A percentile compares a stretch with the other conserved stretches of the same genome.
These are phyloP conservation scores for Trichoderma sp. DNA, from an alignment of 2,329 filamentous ascomycete genomes.

Conservation along the genomic window DNA sequence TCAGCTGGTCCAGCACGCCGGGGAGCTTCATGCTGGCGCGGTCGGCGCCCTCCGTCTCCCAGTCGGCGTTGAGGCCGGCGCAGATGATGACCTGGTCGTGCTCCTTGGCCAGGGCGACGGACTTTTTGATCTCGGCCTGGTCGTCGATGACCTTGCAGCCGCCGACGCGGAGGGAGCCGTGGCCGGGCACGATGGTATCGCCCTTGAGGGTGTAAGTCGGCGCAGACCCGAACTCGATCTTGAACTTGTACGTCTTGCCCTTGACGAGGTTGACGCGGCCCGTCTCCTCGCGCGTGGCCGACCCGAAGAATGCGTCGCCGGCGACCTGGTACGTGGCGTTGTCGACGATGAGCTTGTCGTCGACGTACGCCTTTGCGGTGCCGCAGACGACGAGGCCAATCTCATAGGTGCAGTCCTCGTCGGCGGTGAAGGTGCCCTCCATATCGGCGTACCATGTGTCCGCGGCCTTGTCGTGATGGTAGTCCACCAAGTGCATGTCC, in stretches of 20 bases:
- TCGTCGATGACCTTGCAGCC: slow-evolving; percentile 56
- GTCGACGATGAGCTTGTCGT: slow-evolving; percentile 61
- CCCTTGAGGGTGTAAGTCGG: slow-evolving; percentile 54
- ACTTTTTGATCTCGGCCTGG: slow-evolving; percentile 59
- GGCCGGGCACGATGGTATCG: slow-evolving; percentile 51
- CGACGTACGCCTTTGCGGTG: slow-evolving; percentile 62
- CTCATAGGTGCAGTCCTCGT: slow-evolving; percentile 60
- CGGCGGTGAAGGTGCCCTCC: slow-evolving; percentile 57
- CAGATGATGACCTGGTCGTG: slow-evolving; percentile 77
- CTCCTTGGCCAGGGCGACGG: slow-evolving; percentile 63
- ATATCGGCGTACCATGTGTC: slow-evolving; percentile 59
- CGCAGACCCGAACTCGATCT: slow-evolving; percentile 58
- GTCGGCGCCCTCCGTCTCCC: slow-evolving; percentile 77
- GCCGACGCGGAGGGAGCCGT: slow-evolving; percentile 61
- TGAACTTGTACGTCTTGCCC: slow-evolving; percentile 56
- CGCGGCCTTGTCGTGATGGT: slow-evolving; percentile 51
- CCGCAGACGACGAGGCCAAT: slow-evolving; percentile 65
- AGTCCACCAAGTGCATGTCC: slow-evolving; percentile 49
- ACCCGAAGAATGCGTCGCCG: slow-evolving; percentile 63
- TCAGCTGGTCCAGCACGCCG: slow-evolving; percentile 66
- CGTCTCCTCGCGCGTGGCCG: slow-evolving; percentile 61
- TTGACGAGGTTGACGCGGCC: slow-evolving; percentile 56
- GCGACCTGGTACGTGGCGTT: slow-evolving; percentile 61
- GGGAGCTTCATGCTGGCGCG: slow-evolving; percentile 76
- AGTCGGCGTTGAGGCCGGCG: slow-evolving; percentile 74